A percentile compares a stretch with the other conserved stretches of the same genome.
Evolutionary conservation across 1,284 basidiomycete genomes (phyloP).

Genomic region (Schizophyllum commune): DNA sequence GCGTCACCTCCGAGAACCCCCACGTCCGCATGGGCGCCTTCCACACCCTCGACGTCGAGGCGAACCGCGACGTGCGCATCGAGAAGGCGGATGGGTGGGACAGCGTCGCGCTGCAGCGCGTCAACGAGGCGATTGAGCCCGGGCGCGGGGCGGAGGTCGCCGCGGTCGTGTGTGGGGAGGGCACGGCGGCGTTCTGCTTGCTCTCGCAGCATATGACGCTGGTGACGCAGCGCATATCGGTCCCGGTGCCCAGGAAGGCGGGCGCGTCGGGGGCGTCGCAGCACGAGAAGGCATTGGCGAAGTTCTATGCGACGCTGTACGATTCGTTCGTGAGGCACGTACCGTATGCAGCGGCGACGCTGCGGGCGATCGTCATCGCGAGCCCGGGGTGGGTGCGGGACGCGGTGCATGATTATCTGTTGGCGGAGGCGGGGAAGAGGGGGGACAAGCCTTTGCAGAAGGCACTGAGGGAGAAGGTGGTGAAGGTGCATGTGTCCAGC

Average conservation of each 20-base stretch:
- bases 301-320: constrained; percentile 83
- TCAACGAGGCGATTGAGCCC: constrained; percentile 86
- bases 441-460: constrained; percentile 80
- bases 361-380: constrained; percentile 92
- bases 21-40: constrained; percentile 93
- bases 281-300: constrained; percentile 81
- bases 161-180: constrained; percentile 94
- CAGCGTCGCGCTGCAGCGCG: constrained; percentile 73
- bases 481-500: constrained; percentile 89
- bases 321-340: constrained; percentile 87
- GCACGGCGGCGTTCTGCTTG: constrained; percentile 89
- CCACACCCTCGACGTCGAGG: constrained; percentile 93
- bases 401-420: constrained; percentile 79
- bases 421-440: constrained; percentile 73
- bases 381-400: constrained; percentile 96
- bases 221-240: constrained; percentile 86
- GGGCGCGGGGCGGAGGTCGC: constrained; percentile 94
- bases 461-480: constrained; percentile 72
- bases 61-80: constrained; percentile 87
- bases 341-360: constrained; percentile 63
- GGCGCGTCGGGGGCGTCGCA: constrained; percentile 72
- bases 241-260: constrained; percentile 88
- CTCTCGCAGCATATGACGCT: constrained; percentile 97
- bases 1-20: constrained; percentile 84
- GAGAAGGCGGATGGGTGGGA: constrained; percentile 91